Percentiles rank a stretch among this genome's conserved stretches.
phyloP scores from a whole-genome alignment of 495 filamentous ascomycete genomes.

The Neurospora cerealis region DNA sequence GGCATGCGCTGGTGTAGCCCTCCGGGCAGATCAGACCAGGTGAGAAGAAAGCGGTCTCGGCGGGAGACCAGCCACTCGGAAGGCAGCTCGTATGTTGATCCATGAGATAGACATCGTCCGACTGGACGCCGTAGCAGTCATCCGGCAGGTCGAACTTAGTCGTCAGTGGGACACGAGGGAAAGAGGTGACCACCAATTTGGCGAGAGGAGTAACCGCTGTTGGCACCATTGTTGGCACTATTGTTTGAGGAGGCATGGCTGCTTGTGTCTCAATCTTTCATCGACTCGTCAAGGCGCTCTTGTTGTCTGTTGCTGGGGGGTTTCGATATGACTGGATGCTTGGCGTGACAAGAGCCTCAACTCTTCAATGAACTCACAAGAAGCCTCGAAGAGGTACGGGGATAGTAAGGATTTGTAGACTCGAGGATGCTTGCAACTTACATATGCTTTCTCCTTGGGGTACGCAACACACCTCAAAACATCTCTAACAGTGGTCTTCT shows the following conservation, averaged over 20 bases:
- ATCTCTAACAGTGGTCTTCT: background rate
- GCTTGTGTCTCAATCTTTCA: background rate
- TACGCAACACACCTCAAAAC: background rate
- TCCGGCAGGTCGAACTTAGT: background rate
- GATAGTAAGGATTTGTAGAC: background rate
- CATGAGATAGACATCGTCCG: constrained; percentile 5
- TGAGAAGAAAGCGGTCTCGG: constrained; percentile 15
- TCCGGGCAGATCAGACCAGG: constrained; percentile 17
- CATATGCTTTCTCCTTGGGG: background rate
- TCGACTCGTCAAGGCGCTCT: background rate
- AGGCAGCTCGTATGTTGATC: constrained; percentile 12
- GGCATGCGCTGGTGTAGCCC: constrained; percentile 18
- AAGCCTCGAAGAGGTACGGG: background rate
- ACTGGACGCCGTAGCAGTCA: constrained; percentile 10
- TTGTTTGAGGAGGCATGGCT: background rate
- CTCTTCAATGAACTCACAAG: background rate
- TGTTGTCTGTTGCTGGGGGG: background rate
- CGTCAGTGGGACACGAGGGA: constrained; percentile 11
- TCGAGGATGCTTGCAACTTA: background rate
- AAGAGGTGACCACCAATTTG: constrained; percentile 7
- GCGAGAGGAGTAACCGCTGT: background rate
- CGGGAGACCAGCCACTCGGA: constrained; percentile 10
- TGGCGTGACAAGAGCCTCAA: background rate
- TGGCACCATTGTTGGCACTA: background rate
- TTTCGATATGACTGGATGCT: background rate